These are phyloP conservation scores for Epichloe aotearoae DNA, from an alignment of 2,329 filamentous ascomycete genomes.

Conservation along the genomic window DNA sequence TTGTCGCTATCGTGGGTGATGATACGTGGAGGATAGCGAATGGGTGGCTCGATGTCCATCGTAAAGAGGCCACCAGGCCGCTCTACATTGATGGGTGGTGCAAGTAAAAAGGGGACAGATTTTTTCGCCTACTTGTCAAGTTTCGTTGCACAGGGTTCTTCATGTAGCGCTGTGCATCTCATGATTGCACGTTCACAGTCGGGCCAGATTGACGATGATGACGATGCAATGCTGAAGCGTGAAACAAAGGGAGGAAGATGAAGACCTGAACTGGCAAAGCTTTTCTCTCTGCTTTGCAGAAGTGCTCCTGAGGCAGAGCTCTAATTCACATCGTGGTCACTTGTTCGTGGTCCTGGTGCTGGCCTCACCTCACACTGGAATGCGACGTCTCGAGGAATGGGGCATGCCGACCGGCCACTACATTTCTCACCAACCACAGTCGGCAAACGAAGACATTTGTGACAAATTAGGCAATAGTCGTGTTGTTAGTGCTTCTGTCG, in stretches of 20 bases:
- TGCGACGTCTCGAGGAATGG: constrained; percentile 4
- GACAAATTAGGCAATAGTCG: not conserved
- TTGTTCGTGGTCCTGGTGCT: not conserved
- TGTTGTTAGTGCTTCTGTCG: too few species aligned
- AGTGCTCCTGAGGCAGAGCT: not conserved
- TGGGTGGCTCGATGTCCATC: constrained; percentile 8
- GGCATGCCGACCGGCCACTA: not conserved
- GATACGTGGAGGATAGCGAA: constrained; percentile 6
- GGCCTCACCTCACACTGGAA: constrained; percentile 3
- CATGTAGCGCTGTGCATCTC: not conserved
- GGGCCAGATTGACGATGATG: not conserved
- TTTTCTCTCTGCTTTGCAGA: not conserved
- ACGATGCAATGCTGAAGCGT: not conserved
- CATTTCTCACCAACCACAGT: constrained; percentile 1
- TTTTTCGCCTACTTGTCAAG: not conserved
- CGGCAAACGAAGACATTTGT: not conserved
- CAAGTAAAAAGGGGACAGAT: not conserved
- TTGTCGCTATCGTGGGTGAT: constrained; percentile 1
- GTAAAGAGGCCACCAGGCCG: not conserved
- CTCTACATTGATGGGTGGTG: not conserved
- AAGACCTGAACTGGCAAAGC: not conserved
- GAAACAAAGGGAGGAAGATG: not conserved
- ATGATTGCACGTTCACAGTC: not conserved
- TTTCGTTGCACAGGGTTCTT: not conserved
- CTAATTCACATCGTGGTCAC: not conserved